phyloP scores from a whole-genome alignment of 2,329 filamentous ascomycete species.

The Sporothrix globosa region DNA sequence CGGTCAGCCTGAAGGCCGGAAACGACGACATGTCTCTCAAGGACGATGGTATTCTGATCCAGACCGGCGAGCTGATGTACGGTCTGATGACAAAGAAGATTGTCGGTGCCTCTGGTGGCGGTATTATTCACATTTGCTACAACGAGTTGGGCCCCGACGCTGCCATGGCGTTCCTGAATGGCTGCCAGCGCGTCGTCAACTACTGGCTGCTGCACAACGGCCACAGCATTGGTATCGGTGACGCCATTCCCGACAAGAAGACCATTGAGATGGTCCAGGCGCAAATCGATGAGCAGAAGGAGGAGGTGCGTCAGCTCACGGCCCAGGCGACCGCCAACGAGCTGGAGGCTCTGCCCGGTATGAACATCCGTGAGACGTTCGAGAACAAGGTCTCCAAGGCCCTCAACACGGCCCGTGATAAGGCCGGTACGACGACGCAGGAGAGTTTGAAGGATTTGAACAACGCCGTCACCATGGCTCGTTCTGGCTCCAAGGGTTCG shows the following conservation, averaged over 20 bases:
- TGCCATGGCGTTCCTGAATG: slow-evolving; percentile 94
- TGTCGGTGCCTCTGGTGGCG: slow-evolving; percentile 84
- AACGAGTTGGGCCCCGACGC: slow-evolving; percentile 87
- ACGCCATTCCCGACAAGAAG: slow-evolving; percentile 86
- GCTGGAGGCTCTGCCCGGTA: slow-evolving; percentile 91
- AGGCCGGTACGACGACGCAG: slow-evolving; percentile 89
- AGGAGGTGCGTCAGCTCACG: slow-evolving; percentile 75
- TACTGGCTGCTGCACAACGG: slow-evolving; percentile 97
- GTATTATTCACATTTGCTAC: slow-evolving; percentile 94
- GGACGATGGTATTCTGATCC: slow-evolving; percentile 80
- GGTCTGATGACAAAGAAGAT: slow-evolving; percentile 92
- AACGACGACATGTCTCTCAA: slow-evolving; percentile 67
- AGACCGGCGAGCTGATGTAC: slow-evolving; percentile 85
- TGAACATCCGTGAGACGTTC: slow-evolving; percentile 98
- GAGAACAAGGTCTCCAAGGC: slow-evolving; percentile 95
- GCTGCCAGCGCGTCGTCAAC: slow-evolving; percentile 89
- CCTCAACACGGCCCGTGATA: slow-evolving; percentile 93
- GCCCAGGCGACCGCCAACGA: slow-evolving; percentile 78
- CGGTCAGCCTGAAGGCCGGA: slow-evolving; percentile 75
- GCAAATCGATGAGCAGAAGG: slow-evolving; percentile 80
- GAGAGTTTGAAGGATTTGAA: slow-evolving; percentile 93
- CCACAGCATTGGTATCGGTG: slow-evolving; percentile 97
- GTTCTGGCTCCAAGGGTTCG: slow-evolving; percentile 96
- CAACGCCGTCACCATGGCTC: slow-evolving; percentile 95
- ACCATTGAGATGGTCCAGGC: slow-evolving; percentile 85